phyloP scores from a whole-genome alignment of 176 grass and related monocot genomes.

The Thalia dealbata region DNA sequence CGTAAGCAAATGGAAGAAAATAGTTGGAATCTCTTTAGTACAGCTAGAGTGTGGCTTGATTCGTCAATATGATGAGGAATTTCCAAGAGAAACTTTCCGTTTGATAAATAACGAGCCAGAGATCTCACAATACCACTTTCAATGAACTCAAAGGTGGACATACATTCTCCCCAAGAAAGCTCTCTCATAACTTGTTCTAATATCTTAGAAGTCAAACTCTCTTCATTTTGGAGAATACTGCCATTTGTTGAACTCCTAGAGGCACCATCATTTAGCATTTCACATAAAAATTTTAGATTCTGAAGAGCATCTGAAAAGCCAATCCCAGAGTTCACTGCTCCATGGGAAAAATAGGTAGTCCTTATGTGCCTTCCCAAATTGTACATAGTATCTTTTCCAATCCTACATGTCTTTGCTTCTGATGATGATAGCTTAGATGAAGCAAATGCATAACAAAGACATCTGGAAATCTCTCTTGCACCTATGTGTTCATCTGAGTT shows the following conservation, averaged over 20 bases:
- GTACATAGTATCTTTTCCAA: conserved; percentile 43
- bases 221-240: conserved; percentile 39
- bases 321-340: conserved; percentile 55
- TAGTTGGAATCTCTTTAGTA: conserved; percentile 78
- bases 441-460: conserved; percentile 86
- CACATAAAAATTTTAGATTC: conserved; percentile 79
- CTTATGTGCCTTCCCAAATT: conserved; percentile 63
- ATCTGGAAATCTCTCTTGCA: conserved; percentile 51
- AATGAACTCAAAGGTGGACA: conserved; percentile 98
- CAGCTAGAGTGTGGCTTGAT: conserved; percentile 34
- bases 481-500: conserved; percentile 32
- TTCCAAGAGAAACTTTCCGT: conserved; percentile 55
- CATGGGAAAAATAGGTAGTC: conserved; percentile 56
- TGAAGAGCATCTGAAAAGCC: conserved; percentile 64
- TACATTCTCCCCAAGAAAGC: conserved; percentile 64
- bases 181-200: conserved; percentile 89
- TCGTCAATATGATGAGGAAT: conserved; percentile 20
- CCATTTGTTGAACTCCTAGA: conserved; percentile 37
- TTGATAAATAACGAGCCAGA: conserved; percentile 74
- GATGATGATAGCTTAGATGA: conserved; percentile 27
- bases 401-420: conserved; percentile 50
- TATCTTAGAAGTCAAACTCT: conserved; percentile 62
- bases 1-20: conserved; percentile 59
- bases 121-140: conserved; percentile 88
- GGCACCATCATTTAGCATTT: conserved; percentile 57